These are phyloP conservation scores for Mortierella sp. DNA, from an alignment of 371 early-diverging fungal species.

Conservation along the genomic window DNA sequence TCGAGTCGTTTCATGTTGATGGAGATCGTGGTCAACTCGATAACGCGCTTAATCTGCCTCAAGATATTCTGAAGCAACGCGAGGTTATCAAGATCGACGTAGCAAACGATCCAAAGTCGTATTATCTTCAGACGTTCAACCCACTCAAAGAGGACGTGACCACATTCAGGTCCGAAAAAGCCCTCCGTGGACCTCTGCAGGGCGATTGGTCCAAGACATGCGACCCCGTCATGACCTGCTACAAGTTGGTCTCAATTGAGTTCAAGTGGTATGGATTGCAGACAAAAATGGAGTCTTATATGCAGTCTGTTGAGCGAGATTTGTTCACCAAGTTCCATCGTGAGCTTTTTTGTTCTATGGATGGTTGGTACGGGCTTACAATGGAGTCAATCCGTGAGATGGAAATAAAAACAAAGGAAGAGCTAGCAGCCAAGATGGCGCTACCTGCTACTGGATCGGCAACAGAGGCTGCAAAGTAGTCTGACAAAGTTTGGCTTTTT, in stretches of 20 bases:
- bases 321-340: slow-evolving; percentile 66
- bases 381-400: slow-evolving; percentile 74
- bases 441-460: slow-evolving; percentile 11
- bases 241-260: slow-evolving; percentile 81
- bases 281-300: slow-evolving; percentile 67
- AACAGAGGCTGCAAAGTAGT: not conserved
- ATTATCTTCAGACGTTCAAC: slow-evolving; percentile 57
- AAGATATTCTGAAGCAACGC: slow-evolving; percentile 67
- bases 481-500: not conserved
- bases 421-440: slow-evolving; percentile 59
- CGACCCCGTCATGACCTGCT: slow-evolving; percentile 84
- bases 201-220: slow-evolving; percentile 66
- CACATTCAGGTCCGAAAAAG: slow-evolving; percentile 70
- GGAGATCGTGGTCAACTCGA: slow-evolving; percentile 78
- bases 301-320: slow-evolving; percentile 48
- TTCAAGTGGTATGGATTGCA: slow-evolving; percentile 82
- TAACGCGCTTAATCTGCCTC: slow-evolving; percentile 62
- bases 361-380: slow-evolving; percentile 80
- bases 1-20: slow-evolving; percentile 80
- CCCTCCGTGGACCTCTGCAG: slow-evolving; percentile 76
- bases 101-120: slow-evolving; percentile 74
- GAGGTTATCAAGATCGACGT: slow-evolving; percentile 73
- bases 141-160: slow-evolving; percentile 76
- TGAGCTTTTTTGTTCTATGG: slow-evolving; percentile 81
- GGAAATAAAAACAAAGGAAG: slow-evolving; percentile 74